phyloP scores from a whole-genome alignment of 345 rosid genomes.

The Lumnitzera littorea region DNA sequence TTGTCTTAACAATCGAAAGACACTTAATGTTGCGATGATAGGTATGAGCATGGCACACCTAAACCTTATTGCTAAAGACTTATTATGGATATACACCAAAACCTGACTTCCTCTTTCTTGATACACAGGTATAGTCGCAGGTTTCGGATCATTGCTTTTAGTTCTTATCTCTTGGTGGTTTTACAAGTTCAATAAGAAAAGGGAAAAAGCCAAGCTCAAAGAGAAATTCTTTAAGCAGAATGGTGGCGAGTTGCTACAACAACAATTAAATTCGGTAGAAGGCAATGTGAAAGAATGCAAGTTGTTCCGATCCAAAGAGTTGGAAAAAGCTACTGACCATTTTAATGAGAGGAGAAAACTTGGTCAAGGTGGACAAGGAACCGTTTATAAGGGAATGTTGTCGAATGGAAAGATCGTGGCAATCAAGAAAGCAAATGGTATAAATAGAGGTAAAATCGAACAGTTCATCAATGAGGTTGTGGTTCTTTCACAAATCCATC shows the following conservation, averaged over 20 bases:
- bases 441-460: neutral
- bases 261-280: too few relatives aligned
- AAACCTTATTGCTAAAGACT: too few relatives aligned
- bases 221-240: too few relatives aligned
- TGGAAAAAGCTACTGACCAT: neutral
- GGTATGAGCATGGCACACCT: too few relatives aligned
- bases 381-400: neutral
- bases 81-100: too few relatives aligned
- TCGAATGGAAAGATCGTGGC: neutral
- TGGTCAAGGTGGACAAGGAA: neutral
- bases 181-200: neutral
- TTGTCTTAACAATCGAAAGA: too few relatives aligned
- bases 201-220: neutral
- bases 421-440: neutral
- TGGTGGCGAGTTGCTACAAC: too few relatives aligned
- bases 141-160: neutral
- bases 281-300: neutral
- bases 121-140: neutral
- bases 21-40: too few relatives aligned
- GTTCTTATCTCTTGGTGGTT: neutral
- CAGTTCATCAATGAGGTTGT: neutral
- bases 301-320: neutral
- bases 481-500: slow-evolving; percentile 1
- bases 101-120: neutral
- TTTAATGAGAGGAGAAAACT: neutral